Base-by-base conservation (phyloP, 73 alveolate genomes). In the Diophrys sp. region DNA sequence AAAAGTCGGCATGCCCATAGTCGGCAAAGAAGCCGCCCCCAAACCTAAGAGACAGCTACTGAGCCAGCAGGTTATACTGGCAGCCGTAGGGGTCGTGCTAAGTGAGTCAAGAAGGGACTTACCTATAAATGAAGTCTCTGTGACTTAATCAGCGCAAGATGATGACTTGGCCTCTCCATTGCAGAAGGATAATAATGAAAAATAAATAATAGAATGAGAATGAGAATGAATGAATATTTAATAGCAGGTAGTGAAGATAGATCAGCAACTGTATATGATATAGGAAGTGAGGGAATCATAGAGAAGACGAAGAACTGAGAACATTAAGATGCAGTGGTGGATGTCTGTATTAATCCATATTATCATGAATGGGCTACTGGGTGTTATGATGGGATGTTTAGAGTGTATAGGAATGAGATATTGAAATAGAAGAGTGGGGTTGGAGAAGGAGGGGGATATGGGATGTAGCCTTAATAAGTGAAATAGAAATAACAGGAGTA, bases 201-300 rank as follows among this genome's bases (percentile, higher is more conserved):
- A n/a, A n/a, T n/a, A n/a, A n/a, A n/a, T n/a, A n/a, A n/a, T n/a
- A n/a, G n/a, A n/a, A n/a, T n/a, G n/a, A n/a, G n/a, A n/a, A n/a
- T n/a, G n/a, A n/a, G n/a, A n/a, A n/a, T n/a, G n/a, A n/a, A 53
- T 53, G 31, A 85, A 56, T 89, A 89, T 75, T 34, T 89, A 29
- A 78, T 87, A 0, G 14, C 84, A 33, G 96, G 96, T 0, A 84
- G 93, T 14, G 96, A 89, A 74, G 93, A 84, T 71, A 71, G 92
- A 31, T 75, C 90, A 0, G 96, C 84, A 8, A 84, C 78, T 32
- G 79, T 89, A 31, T 89, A 83, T 54, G 96, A 89, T 67, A 62
- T 89, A 1, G 83, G 92, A 8, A 74, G 73, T 28, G 85, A 79
- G 31, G 71, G 67, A 62, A 29, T 78, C 2, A 56, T 86, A 56